Conservation (phyloP, 2,329 filamentous ascomycete species). For the Xylariomycetidae sp. region DNA sequence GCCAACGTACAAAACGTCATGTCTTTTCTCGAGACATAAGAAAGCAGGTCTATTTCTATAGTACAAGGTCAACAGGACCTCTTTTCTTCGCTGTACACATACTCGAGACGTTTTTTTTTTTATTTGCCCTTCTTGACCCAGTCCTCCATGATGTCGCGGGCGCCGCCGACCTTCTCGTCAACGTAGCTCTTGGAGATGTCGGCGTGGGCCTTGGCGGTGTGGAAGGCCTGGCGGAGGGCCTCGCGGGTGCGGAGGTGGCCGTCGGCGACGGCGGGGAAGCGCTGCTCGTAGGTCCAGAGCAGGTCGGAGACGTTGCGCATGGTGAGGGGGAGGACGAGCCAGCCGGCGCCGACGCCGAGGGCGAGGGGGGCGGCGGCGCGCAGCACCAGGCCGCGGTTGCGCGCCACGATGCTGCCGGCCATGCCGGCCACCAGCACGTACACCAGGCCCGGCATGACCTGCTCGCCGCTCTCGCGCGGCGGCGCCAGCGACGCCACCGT, state of each 20-base stretch:
- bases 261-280: conserved; percentile 75
- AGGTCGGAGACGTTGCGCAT: conserved; percentile 83
- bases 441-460: conserved; percentile 79
- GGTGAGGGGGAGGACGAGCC: conserved; percentile 80
- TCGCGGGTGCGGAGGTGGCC: conserved; percentile 69
- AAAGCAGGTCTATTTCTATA: conserved; percentile 22
- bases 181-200: conserved; percentile 65
- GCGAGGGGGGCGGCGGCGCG: conserved; percentile 70
- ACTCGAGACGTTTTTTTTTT: conserved; percentile 12
- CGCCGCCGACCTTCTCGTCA: conserved; percentile 72
- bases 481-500: conserved; percentile 87
- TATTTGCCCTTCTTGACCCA: conserved; percentile 91
- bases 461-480: conserved; percentile 76
- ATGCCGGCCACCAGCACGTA: conserved; percentile 93
- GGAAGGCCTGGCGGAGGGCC: conserved; percentile 61
- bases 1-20: background rate
- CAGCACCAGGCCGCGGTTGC: conserved; percentile 80
- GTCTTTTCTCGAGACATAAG: conserved; percentile 5
- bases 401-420: conserved; percentile 85
- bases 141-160: conserved; percentile 71
- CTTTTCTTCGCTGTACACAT: conserved; percentile 4
- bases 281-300: conserved; percentile 89
- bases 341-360: conserved; percentile 76
- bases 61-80: conserved; percentile 15
- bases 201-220: conserved; percentile 69